phyloP scores from a whole-genome alignment of 2,329 filamentous ascomycete species.

The Chaetomiaceae sp. region DNA sequence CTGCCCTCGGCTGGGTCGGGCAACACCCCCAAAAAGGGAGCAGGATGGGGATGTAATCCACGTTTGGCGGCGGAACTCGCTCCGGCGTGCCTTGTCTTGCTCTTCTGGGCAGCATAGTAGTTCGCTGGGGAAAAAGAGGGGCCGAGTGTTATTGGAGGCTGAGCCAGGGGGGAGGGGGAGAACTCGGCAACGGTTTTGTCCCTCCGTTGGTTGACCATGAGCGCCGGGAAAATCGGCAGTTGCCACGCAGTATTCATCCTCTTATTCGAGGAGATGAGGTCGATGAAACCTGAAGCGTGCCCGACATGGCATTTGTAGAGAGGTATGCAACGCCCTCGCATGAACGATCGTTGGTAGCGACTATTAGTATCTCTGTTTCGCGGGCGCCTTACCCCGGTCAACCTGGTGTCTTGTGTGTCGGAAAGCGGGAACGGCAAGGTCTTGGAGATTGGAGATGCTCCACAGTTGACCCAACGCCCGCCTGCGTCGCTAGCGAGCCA shows the following conservation, averaged over 20 bases:
- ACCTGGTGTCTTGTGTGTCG: background rate
- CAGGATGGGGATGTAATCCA: background rate
- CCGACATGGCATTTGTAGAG: background rate
- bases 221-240: background rate
- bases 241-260: background rate
- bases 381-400: background rate
- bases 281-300: background rate
- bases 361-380: background rate
- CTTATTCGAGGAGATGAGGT: background rate
- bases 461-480: constrained; percentile 23
- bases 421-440: background rate
- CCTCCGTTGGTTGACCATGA: background rate
- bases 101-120: constrained; percentile 8
- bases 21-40: background rate
- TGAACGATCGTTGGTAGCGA: background rate
- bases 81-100: constrained; percentile 17
- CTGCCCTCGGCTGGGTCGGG: constrained; percentile 1
- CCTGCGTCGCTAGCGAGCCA: no score
- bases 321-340: background rate
- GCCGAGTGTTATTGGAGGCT: background rate
- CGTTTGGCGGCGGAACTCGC: constrained; percentile 20
- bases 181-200: no score
- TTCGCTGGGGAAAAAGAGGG: constrained; percentile 9
- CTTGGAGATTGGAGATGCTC: background rate
- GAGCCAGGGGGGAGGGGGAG: background rate